Evolutionary conservation across 495 filamentous ascomycete species (phyloP).

Genomic region (Pyrenula aspistea): DNA sequence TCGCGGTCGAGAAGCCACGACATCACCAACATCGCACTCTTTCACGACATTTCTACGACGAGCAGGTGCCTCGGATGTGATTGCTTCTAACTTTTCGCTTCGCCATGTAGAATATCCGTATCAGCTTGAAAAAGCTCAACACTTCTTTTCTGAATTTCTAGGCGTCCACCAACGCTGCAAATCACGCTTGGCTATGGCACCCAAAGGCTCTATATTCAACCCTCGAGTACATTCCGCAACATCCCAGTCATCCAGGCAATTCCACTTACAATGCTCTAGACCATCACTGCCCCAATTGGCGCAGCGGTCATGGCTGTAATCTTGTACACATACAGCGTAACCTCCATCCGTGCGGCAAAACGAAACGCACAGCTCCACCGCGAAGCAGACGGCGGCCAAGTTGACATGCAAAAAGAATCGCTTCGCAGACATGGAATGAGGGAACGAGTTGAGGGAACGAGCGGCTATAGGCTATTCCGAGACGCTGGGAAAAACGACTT

Average conservation of each 20-base stretch:
- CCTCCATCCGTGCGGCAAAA: conserved; percentile 17
- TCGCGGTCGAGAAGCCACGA: no score
- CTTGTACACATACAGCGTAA: conserved; percentile 15
- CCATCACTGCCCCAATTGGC: conserved; percentile 8
- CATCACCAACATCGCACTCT: no score
- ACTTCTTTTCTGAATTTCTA: no score
- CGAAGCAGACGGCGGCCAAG: conserved; percentile 33
- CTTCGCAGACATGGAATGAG: conserved; percentile 27
- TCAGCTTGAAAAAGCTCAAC: no score
- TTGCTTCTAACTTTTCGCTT: no score
- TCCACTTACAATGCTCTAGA: neutral
- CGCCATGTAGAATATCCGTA: no score
- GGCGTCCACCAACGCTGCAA: no score
- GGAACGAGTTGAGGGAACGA: conserved; percentile 16
- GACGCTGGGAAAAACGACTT: neutral
- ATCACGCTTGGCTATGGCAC: no score
- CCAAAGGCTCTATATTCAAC: neutral
- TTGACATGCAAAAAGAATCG: conserved; percentile 31
- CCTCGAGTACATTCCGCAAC: neutral
- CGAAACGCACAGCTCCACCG: conserved; percentile 21
- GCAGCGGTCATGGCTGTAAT: conserved; percentile 13
- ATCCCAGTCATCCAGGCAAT: neutral
- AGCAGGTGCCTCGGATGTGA: no score
- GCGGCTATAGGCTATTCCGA: neutral
- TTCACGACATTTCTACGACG: no score